Base-by-base conservation (phyloP, 176 grass and related monocot genomes). In the Triticum urartu region DNA sequence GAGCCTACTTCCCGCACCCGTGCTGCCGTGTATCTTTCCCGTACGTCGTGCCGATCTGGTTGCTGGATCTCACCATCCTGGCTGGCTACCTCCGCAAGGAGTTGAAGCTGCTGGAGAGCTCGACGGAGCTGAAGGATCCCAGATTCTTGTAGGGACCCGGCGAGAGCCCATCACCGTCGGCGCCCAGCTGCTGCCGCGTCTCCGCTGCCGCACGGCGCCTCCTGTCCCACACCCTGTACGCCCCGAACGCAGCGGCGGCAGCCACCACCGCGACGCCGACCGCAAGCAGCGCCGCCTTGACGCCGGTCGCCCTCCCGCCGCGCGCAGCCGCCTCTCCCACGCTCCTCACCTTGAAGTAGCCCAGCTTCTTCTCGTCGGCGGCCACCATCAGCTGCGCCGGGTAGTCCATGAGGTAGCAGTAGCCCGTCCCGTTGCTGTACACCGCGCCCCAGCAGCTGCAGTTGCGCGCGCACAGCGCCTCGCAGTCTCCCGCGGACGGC, bases 361-460 rank as follows among this genome's bases (percentile, higher is more conserved):
- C 97, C 24, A 86, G 22, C 50, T 91, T 95, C 66, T 65, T 83
- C 26, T 86, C 79, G 85, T 94, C 94, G 18, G 86, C 92, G 34
- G 78, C 90, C 34, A 98, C 86, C 78, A 98, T 67, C 77, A 89
- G 67, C 90, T 94, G 84, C 32, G 88, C 88, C 45, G 90, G 96
- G 92, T 94, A 98, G 50, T 98, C 92, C 79, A 98, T 88, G 58
- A 81, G 64, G 87, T 98, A 98, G 88, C 97, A 98, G 80, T 86
- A 84, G 0, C 90, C 85, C 3, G 90, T 94, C 1, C 74, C 88
- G 87, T 94, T 95, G 88, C 85, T 94, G 90, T 91, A 98, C 78
- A 98, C 88, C 5, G 97, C 85, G 6, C 90, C 97, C 93, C 92
- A 98, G 86, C 97, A 98, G 68, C 34, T 92, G 94, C 94, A 98